Conservation (phyloP, 1,139 yeast species). For the Suhomyces bolitotheri region DNA sequence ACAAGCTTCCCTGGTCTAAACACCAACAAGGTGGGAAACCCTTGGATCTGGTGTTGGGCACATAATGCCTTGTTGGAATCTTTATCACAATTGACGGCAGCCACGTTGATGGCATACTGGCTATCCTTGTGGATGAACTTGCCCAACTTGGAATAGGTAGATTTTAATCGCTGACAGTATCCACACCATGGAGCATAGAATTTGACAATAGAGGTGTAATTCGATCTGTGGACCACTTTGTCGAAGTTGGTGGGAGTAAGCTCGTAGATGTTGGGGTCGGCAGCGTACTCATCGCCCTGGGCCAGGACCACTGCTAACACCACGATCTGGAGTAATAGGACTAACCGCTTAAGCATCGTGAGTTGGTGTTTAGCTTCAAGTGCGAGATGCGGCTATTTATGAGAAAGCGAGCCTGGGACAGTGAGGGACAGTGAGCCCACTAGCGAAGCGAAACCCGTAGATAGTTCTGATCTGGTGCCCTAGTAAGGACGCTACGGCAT, state of each 20-base stretch:
- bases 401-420: too few relatives aligned
- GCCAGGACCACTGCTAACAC: constrained; percentile 13
- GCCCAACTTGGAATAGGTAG: constrained; percentile 64
- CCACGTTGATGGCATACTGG: constrained; percentile 67
- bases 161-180: constrained; percentile 61
- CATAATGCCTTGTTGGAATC: constrained; percentile 68
- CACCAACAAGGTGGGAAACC: constrained; percentile 80
- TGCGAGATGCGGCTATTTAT: too few relatives aligned
- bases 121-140: constrained; percentile 47
- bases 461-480: too few relatives aligned
- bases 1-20: constrained; percentile 77
- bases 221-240: constrained; percentile 62
- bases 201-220: constrained; percentile 81
- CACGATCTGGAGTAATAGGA: constrained; percentile 10
- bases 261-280: constrained; percentile 55
- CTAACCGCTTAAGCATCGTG: constrained; percentile 8
- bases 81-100: constrained; percentile 84
- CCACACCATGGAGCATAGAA: constrained; percentile 99
- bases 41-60: constrained; percentile 62
- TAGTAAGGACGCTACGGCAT: too few relatives aligned
- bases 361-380: too few relatives aligned
- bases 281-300: constrained; percentile 33
- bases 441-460: too few relatives aligned
- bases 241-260: constrained; percentile 60
- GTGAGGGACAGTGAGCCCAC: too few relatives aligned